Evolutionary conservation across 2,329 filamentous ascomycete species (phyloP).

Genomic region (Cladobotryum mycophilum): DNA sequence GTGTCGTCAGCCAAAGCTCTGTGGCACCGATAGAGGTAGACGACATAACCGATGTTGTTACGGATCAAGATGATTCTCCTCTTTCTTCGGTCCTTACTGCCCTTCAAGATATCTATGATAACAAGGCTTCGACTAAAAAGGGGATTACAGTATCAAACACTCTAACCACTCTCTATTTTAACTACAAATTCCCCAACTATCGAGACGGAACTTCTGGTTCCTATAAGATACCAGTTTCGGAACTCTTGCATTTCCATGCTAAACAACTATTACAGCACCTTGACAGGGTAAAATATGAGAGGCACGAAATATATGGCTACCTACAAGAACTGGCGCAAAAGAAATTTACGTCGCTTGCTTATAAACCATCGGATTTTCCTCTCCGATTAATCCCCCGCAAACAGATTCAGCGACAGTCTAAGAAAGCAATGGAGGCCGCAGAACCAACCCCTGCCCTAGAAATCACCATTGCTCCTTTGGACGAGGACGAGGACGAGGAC

Average conservation of each 20-base stretch:
- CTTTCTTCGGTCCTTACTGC: constrained; percentile 24
- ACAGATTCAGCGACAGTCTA: constrained; percentile 7
- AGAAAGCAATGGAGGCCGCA: neutral
- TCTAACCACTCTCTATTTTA: constrained; percentile 27
- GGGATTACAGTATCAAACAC: constrained; percentile 17
- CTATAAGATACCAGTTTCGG: constrained; percentile 36
- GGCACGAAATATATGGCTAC: constrained; percentile 27
- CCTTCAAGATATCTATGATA: constrained; percentile 17
- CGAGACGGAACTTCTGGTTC: constrained; percentile 20
- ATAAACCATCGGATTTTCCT: constrained; percentile 25
- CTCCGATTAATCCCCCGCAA: constrained; percentile 20
- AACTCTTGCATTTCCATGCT: constrained; percentile 41
- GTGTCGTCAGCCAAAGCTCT: neutral
- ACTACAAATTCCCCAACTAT: constrained; percentile 25
- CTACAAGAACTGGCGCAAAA: constrained; percentile 24
- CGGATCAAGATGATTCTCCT: constrained; percentile 15
- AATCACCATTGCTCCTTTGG: neutral
- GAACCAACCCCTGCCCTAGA: neutral
- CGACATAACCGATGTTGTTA: constrained; percentile 1
- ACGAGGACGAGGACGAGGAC: constrained; percentile 15
- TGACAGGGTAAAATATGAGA: constrained; percentile 27
- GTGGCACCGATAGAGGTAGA: neutral
- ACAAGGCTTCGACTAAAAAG: constrained; percentile 11
- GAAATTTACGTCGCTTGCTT: constrained; percentile 22
- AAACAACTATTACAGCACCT: constrained; percentile 32